These are phyloP conservation scores for Serendipita sp. DNA, from an alignment of 768 basidiomycete species.

Conservation along the genomic window DNA sequence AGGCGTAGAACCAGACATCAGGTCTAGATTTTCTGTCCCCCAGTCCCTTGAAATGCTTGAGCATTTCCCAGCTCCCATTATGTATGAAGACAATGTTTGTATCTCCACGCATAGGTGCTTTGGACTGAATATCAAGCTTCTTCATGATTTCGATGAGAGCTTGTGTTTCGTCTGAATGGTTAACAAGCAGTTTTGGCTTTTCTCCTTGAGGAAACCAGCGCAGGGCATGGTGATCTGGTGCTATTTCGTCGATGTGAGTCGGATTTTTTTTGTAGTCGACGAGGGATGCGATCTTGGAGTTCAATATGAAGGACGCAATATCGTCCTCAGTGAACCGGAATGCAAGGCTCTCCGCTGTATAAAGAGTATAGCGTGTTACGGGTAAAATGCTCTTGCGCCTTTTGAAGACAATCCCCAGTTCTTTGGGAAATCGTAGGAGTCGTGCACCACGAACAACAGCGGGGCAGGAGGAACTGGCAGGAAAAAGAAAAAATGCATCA, in stretches of 20 bases:
- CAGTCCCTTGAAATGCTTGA: not conserved
- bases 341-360: not conserved
- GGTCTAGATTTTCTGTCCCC: not conserved
- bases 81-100: not conserved
- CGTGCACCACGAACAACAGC: not conserved
- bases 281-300: too few species aligned
- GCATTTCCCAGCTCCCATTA: not conserved
- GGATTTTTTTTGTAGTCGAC: not conserved
- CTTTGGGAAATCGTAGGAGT: not conserved
- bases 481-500: not conserved
- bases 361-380: not conserved
- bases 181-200: not conserved
- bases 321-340: not conserved
- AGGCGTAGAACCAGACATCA: not conserved
- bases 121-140: not conserved
- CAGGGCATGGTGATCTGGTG: not conserved
- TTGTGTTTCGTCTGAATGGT: not conserved
- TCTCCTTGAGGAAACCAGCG: not conserved
- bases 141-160: not conserved
- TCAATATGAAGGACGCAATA: too few species aligned
- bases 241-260: not conserved
- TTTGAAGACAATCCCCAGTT: not conserved
- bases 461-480: not conserved
- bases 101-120: not conserved
- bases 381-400: not conserved